Evolutionary conservation across 495 filamentous ascomycete species (phyloP).

Genomic region (Wilcoxina mikolae): DNA sequence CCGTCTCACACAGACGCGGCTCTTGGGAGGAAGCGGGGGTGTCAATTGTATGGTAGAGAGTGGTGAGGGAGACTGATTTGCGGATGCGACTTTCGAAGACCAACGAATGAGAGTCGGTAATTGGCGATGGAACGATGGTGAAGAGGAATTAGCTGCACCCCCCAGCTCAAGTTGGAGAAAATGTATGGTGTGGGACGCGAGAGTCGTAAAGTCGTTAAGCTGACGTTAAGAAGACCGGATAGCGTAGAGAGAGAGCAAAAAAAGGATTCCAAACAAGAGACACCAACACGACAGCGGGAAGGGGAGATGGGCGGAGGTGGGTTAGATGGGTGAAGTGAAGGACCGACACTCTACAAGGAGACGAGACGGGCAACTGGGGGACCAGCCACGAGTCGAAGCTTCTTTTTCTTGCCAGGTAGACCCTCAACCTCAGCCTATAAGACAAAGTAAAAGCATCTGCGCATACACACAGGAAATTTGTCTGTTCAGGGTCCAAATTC

Average conservation of each 20-base stretch:
- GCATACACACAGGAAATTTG: too few relatives aligned
- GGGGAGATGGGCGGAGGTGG: background rate
- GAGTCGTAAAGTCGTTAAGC: slow-evolving; percentile 26
- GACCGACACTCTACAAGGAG: background rate
- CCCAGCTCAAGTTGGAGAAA: background rate
- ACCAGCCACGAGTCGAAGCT: background rate
- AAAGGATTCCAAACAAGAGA: background rate
- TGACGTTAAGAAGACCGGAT: slow-evolving; percentile 4
- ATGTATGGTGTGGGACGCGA: background rate
- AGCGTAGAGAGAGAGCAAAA: too few relatives aligned
- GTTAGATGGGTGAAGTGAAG: background rate
- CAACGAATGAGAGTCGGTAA: background rate
- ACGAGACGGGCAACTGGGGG: background rate
- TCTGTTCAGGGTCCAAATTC: too few relatives aligned
- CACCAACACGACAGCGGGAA: background rate
- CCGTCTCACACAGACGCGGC: background rate
- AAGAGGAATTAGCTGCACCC: background rate
- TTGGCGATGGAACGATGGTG: background rate
- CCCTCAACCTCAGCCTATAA: too few relatives aligned
- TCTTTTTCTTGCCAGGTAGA: too few relatives aligned
- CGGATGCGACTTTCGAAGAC: background rate
- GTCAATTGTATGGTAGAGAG: background rate
- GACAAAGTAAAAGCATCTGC: too few relatives aligned
- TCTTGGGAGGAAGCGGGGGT: background rate
- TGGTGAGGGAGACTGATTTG: background rate